These are phyloP conservation scores for Eimeria praecox DNA, from an alignment of 169 alveolate species.

Conservation along the genomic window DNA sequence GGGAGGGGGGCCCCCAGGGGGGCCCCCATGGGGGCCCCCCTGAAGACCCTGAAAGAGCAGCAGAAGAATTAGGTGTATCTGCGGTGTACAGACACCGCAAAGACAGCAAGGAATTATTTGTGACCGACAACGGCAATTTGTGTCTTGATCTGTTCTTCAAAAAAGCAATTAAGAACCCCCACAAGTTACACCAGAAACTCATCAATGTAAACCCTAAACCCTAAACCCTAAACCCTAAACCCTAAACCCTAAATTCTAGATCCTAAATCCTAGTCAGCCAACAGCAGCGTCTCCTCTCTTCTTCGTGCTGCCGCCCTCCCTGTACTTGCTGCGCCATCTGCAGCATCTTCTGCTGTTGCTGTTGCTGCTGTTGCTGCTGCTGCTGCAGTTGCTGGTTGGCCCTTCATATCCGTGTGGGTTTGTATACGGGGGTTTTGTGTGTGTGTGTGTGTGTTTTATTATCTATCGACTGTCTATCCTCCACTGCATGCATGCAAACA, in stretches of 20 bases:
- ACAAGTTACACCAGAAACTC: too few relatives aligned
- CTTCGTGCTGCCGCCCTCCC: not conserved
- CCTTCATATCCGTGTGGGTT: too few relatives aligned
- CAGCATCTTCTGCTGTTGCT: not conserved
- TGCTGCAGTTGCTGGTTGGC: too few relatives aligned
- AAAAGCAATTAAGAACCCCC: conserved; percentile 21
- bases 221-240: not conserved
- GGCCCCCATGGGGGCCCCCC: not conserved
- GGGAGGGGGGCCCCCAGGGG: too few relatives aligned
- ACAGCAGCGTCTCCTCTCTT: too few relatives aligned
- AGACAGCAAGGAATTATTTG: conserved; percentile 27
- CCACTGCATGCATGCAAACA: not conserved
- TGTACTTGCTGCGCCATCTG: not conserved
- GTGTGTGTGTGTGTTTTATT: too few relatives aligned
- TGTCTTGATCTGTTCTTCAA: conserved; percentile 62
- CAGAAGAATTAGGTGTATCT: not conserved
- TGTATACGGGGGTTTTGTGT: too few relatives aligned
- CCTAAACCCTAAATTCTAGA: too few relatives aligned
- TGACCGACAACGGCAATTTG: conserved; percentile 67
- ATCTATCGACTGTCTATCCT: not conserved
- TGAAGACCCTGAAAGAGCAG: not conserved
- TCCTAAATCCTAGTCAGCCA: too few relatives aligned
- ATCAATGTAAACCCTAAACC: not conserved
- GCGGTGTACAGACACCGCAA: conserved; percentile 18
- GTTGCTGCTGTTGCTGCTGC: conserved; percentile 26